Base-by-base conservation (phyloP, 2,329 filamentous ascomycete genomes). In the Sporothrix dimorphospora region DNA sequence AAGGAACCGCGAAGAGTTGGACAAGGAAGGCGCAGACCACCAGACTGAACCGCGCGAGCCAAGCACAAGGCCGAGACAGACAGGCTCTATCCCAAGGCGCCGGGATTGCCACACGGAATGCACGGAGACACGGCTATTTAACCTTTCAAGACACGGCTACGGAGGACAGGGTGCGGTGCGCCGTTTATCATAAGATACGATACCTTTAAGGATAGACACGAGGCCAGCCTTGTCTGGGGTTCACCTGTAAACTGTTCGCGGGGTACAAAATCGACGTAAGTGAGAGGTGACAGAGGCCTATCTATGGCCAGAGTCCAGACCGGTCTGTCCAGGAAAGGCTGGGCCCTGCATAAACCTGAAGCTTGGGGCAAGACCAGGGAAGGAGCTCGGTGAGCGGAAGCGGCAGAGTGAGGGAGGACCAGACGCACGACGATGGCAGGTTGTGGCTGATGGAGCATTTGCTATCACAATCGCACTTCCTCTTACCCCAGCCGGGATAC, bases 121-220 rank as follows among this genome's bases (percentile, higher is more conserved):
- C 27, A 55, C 66, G 49, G 49, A 45, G 49, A 55, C 49, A 42
- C 66, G 34, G 34, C 12, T 57, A 69, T 55, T 69, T 57, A 69
- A 69, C 49, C 66, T 69, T 68, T 55, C 8, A 53, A 69, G 66
- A 69, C 66, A 42, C 65, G 49, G 66, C 66, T 57, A 19, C 66
- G 66, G n/a, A n/a, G 21, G 47, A 42, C 40, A 11, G 34, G 11
- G 19, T 16, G 38, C 34, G n/a, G 66, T 68, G 19, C 66, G 49
- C 21, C 66, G 30, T 27, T 51, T 16, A 68, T 34, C 24, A 34
- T 19, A 21, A 14, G 27, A 19, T 47, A 34, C 42, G 38, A 27
- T 65, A 27, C 24, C 34, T 40, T 21, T 6, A 45, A 45, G 40
- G 59, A 45, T n/a, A 21, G 11, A 19, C 3, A 16, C 63, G 24